Conservation (phyloP, 176 grass and related monocot species). For the Hordeum marinum region DNA sequence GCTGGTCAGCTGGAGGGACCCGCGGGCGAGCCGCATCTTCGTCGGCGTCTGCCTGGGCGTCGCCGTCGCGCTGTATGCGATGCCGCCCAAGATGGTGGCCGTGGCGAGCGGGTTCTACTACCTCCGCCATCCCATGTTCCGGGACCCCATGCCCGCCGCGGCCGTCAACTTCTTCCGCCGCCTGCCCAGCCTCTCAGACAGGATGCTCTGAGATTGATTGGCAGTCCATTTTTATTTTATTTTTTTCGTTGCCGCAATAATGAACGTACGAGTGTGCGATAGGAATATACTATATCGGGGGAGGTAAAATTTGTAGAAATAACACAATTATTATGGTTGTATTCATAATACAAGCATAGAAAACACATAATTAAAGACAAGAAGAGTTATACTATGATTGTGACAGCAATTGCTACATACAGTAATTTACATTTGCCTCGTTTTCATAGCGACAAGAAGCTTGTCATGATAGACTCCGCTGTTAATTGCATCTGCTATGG, state of each 20-base stretch:
- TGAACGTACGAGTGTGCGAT: background rate
- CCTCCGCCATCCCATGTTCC: conserved; percentile 93
- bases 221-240: no score
- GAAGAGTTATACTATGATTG: conserved; percentile 38
- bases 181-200: conserved; percentile 81
- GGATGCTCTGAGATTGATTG: conserved; percentile 43
- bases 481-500: conserved; percentile 59
- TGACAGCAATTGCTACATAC: conserved; percentile 42
- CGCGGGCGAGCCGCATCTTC: conserved; percentile 87
- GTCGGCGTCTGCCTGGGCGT: conserved; percentile 80
- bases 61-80: conserved; percentile 59
- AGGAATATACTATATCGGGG: background rate
- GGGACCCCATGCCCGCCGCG: conserved; percentile 84
- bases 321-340: background rate
- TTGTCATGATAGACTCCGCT: conserved; percentile 49
- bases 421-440: conserved; percentile 39
- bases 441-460: conserved; percentile 43
- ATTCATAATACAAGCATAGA: conserved; percentile 7
- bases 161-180: conserved; percentile 96
- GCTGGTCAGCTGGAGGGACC: conserved; percentile 96
- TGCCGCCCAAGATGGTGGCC: conserved; percentile 97
- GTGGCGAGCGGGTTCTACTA: conserved; percentile 93
- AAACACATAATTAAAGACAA: background rate
- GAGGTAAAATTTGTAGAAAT: background rate
- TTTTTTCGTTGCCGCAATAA: conserved; percentile 16